These are phyloP conservation scores for Wilcoxina mikolae DNA, from an alignment of 495 filamentous ascomycete species.

Conservation along the genomic window DNA sequence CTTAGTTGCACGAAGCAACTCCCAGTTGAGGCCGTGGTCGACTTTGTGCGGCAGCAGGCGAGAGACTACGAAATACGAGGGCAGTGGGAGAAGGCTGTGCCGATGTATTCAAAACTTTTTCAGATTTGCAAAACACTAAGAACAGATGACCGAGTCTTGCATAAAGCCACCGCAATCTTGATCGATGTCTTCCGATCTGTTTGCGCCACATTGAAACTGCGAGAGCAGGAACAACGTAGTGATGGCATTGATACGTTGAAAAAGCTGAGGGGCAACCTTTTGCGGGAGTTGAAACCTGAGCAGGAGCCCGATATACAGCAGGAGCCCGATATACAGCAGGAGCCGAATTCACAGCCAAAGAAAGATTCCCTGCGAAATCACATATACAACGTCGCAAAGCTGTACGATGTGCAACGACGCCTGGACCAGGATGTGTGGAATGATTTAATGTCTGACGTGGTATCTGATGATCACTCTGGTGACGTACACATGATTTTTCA, in stretches of 20 bases:
- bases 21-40: background rate
- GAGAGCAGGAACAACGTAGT: background rate
- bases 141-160: background rate
- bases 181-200: background rate
- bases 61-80: background rate
- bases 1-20: conserved; percentile 3
- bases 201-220: background rate
- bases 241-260: background rate
- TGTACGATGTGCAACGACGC: too few species aligned
- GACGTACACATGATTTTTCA: background rate
- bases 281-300: background rate
- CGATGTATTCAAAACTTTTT: background rate
- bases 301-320: background rate
- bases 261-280: background rate
- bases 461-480: background rate
- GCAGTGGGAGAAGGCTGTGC: background rate
- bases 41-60: background rate
- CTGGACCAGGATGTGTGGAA: too few species aligned
- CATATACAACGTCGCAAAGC: too few species aligned
- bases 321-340: too few species aligned
- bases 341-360: too few species aligned
- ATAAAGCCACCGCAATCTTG: background rate
- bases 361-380: too few species aligned
- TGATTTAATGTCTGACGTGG: background rate
- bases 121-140: background rate